A percentile compares a stretch with the other conserved stretches of the same genome.
These are phyloP conservation scores for Epithemia pelagica DNA, from an alignment of 108 stramenopile species.

Conservation along the genomic window DNA sequence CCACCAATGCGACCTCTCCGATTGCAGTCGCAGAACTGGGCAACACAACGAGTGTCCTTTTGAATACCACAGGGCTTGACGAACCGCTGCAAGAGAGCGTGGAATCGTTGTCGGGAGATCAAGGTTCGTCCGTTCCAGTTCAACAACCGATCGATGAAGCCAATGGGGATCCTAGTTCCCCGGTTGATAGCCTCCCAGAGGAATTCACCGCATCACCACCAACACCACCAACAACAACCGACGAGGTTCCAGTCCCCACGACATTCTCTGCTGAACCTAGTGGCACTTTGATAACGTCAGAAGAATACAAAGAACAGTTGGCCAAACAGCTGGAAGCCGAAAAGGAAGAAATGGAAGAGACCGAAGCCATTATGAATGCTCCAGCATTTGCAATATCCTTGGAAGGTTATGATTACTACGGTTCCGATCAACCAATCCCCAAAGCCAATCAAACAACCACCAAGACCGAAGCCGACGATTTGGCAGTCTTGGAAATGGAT, in stretches of 20 bases:
- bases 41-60: too few species aligned
- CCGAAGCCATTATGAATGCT: conserved; percentile 78
- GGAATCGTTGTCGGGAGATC: too few species aligned
- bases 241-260: background rate
- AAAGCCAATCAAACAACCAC: background rate
- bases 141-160: background rate
- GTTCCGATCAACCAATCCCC: background rate
- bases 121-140: too few species aligned
- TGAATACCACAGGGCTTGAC: too few species aligned
- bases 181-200: too few species aligned
- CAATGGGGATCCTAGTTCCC: background rate
- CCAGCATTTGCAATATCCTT: conserved; percentile 36
- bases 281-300: background rate
- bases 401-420: background rate
- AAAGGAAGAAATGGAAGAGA: conserved; percentile 67
- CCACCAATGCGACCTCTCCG: too few species aligned
- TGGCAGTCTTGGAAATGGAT: conserved; percentile 14
- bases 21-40: too few species aligned
- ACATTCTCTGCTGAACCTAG: too few species aligned
- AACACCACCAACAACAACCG: background rate
- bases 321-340: conserved; percentile 23
- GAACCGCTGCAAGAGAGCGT: too few species aligned
- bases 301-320: background rate
- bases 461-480: conserved; percentile 8
- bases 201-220: background rate